A percentile compares a stretch with the other conserved stretches of the same genome.
These are phyloP conservation scores for Hansenula lynferdii DNA, from an alignment of 1,139 yeast species.

Conservation along the genomic window DNA sequence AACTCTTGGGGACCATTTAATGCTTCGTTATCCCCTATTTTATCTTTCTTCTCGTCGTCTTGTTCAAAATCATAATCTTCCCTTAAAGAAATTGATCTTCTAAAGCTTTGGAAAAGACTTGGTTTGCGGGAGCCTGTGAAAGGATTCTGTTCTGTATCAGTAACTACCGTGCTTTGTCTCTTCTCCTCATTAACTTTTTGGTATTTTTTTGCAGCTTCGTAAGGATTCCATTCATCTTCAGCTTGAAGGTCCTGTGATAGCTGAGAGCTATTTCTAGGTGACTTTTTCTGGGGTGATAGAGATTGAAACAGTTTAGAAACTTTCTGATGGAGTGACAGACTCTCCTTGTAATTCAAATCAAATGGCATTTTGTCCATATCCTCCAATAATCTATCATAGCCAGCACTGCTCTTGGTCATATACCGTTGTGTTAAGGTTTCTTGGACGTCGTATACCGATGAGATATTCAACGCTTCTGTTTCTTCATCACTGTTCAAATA, in stretches of 20 bases:
- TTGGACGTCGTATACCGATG: conserved; percentile 10
- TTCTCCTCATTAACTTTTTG: background rate
- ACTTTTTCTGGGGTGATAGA: conserved; percentile 7
- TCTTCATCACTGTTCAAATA: too few species aligned
- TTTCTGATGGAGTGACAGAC: conserved; percentile 5
- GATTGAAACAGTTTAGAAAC: conserved; percentile 11
- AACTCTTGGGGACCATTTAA: too few species aligned
- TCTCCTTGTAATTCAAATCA: conserved; percentile 11
- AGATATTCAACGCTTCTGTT: background rate
- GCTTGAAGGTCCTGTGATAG: background rate
- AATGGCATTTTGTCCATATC: conserved; percentile 21
- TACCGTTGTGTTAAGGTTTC: conserved; percentile 22
- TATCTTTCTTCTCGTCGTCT: background rate
- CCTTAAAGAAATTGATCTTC: background rate
- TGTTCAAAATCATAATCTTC: too few species aligned
- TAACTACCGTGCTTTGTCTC: background rate
- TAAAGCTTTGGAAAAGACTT: background rate
- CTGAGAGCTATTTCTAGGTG: background rate
- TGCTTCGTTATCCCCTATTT: background rate
- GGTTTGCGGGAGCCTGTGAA: background rate
- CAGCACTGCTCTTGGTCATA: conserved; percentile 8
- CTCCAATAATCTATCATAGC: conserved; percentile 15
- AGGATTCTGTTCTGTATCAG: too few species aligned
- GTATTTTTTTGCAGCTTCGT: conserved; percentile 10
- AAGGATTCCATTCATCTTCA: conserved; percentile 14